Percentiles rank a stretch among this genome's conserved stretches.
Conservation (phyloP, 768 basidiomycete species). For the Tylopilus felleus region DNA sequence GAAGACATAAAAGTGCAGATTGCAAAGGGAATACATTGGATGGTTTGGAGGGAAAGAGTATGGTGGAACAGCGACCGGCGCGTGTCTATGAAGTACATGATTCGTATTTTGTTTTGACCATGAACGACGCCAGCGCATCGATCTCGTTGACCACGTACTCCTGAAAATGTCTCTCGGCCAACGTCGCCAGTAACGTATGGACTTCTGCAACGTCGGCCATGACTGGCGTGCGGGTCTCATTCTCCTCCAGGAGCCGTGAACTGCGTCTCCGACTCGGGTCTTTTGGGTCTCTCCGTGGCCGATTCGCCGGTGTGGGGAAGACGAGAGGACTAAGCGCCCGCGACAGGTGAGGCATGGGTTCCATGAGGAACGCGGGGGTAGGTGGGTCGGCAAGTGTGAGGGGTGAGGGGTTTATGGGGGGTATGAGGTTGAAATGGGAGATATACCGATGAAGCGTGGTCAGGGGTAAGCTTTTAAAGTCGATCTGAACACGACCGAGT, state of each 20-base stretch:
- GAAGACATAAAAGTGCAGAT: neutral
- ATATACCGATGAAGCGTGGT: slow-evolving; percentile 69
- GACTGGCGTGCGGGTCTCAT: slow-evolving; percentile 54
- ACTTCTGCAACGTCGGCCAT: slow-evolving; percentile 68
- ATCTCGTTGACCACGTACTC: slow-evolving; percentile 65
- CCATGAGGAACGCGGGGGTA: slow-evolving; percentile 57
- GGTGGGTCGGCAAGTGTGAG: slow-evolving; percentile 66
- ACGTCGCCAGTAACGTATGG: slow-evolving; percentile 59
- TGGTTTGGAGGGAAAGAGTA: neutral
- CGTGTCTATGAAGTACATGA: slow-evolving; percentile 19
- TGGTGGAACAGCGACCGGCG: slow-evolving; percentile 16
- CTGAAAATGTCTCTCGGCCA: slow-evolving; percentile 73
- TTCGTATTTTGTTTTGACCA: slow-evolving; percentile 66
- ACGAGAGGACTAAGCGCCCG: slow-evolving; percentile 49
- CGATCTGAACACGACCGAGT: slow-evolving; percentile 48
- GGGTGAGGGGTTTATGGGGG: slow-evolving; percentile 68
- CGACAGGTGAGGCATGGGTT: slow-evolving; percentile 43
- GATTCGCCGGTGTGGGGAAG: slow-evolving; percentile 58
- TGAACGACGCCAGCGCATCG: slow-evolving; percentile 77
- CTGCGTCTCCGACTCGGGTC: slow-evolving; percentile 61
- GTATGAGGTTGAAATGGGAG: slow-evolving; percentile 67
- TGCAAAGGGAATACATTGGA: slow-evolving; percentile 18
- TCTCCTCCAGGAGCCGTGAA: slow-evolving; percentile 70
- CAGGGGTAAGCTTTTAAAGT: slow-evolving; percentile 69
- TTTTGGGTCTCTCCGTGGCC: slow-evolving; percentile 67